Conservation (phyloP, 371 early-diverging fungal species). For the Scutellospora calospora region DNA sequence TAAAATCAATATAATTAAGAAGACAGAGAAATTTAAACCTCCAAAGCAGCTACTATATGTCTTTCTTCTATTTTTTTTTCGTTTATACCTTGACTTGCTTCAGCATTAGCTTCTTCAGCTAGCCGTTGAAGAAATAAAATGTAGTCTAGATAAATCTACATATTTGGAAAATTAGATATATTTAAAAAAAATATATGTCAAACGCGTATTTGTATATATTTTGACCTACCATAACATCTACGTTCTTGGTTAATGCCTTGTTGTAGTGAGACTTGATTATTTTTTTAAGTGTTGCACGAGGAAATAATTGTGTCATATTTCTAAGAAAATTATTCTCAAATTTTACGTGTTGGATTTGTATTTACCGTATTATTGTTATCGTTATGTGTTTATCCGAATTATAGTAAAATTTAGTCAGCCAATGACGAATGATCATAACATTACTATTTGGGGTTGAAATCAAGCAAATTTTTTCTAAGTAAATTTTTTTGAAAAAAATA, state of each 20-base stretch:
- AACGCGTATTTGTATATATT: not conserved
- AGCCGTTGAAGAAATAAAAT: slow-evolving; percentile 31
- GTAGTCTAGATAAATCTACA: slow-evolving; percentile 30
- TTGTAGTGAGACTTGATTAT: slow-evolving; percentile 53
- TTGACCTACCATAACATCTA: slow-evolving; percentile 48
- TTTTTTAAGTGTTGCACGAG: slow-evolving; percentile 52
- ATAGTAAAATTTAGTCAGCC: too few relatives aligned
- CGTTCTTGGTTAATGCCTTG: slow-evolving; percentile 50
- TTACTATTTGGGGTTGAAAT: too few relatives aligned
- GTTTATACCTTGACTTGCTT: not conserved
- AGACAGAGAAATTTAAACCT: not conserved
- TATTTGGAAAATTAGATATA: not conserved
- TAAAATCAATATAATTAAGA: not conserved
- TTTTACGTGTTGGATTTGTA: too few relatives aligned
- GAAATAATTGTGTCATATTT: not conserved
- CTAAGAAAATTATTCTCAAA: too few relatives aligned
- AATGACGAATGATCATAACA: too few relatives aligned
- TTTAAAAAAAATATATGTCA: not conserved
- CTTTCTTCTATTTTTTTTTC: not conserved
- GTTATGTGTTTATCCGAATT: too few relatives aligned
- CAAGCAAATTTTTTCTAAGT: too few relatives aligned
- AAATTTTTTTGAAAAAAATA: too few relatives aligned
- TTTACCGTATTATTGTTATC: too few relatives aligned
- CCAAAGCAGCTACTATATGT: slow-evolving; percentile 6
- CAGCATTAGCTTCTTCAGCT: slow-evolving; percentile 26